Evolutionary conservation across 768 basidiomycete species (phyloP), one percentile per base, ranked within the genome.

Genomic region (Boletus sensibilis): DNA sequence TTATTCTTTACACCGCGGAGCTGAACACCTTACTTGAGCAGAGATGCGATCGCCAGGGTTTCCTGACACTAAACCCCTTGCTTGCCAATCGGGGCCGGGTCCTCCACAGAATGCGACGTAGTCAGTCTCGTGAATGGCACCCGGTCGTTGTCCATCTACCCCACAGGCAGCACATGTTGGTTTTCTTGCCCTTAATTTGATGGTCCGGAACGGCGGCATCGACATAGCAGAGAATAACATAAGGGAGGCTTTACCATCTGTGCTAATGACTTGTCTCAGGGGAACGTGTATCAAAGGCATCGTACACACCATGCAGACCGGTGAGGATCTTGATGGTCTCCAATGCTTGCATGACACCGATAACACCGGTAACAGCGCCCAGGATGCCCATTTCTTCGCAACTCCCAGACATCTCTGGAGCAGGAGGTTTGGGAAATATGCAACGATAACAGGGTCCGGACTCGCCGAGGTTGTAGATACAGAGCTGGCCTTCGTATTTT

Each of bases 381-480:
- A 97, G 74, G 5, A 98, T 86, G 1, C 96, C 95, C 5, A 85
- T 78, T 67, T 97, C 94, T 64, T 89, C 93, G 61, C 97, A 99
- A 10, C 86, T 84, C 9, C 92, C 88, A 2, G 81, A 73, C 27
- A 77, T 77, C 52, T 83, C 83, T 20, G 75, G 79, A 5, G 84
- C 79, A 1, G 94, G 85, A 2, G 93, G 85, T 50, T 79, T 82
- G 0, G 96, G 95, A 70, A 94, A 98, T 41, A 98, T 72, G 69
- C 97, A 98, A 16, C 97, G 82, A 72, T 96, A 98, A 72, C 97
- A 99, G 0, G 94, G 95, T 1, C 93, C 87, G 29, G 81, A 73
- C 20, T 75, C 71, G 7, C 80, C 83, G 5, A 86, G 72, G 66
- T 92, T 91, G 69, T 91, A 94, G 14, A 82, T 76, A 64, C 83